These are phyloP conservation scores for Blastocystis hominis DNA, from an alignment of 352 stramenopile genomes.

Conservation along the genomic window DNA sequence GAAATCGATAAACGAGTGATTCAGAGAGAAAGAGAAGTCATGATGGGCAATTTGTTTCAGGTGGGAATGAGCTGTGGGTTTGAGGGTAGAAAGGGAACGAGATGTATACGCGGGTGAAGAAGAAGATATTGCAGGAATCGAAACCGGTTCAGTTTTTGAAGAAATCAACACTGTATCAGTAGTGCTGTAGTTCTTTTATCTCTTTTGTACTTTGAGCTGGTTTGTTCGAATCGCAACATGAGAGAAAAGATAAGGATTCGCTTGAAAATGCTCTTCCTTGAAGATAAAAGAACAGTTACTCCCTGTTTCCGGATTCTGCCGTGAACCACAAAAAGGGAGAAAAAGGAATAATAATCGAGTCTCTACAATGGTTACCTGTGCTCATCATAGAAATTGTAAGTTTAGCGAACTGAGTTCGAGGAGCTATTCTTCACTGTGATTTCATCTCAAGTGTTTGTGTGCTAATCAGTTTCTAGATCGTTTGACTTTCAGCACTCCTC, in stretches of 20 bases:
- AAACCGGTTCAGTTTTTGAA: not conserved
- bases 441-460: not conserved
- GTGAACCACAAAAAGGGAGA: not conserved
- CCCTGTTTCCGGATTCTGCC: not conserved
- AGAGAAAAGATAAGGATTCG: too few species aligned
- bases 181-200: not conserved
- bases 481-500: not conserved
- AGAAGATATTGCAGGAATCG: not conserved
- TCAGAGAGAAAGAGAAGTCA: conserved; percentile 24
- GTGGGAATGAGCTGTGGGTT: not conserved
- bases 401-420: not conserved
- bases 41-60: not conserved
- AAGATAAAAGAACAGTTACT: not conserved
- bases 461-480: not conserved
- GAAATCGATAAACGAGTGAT: conserved; percentile 29
- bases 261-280: not conserved
- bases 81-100: conserved; percentile 27
- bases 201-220: not conserved
- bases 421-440: not conserved
- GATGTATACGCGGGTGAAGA: not conserved
- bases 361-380: conserved; percentile 55
- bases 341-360: not conserved
- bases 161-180: not conserved
- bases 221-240: not conserved
- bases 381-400: conserved; percentile 42